Evolutionary conservation across 169 alveolate species (phyloP), one percentile per base, ranked within the genome.

Genomic region (Toxoplasma gondii): DNA sequence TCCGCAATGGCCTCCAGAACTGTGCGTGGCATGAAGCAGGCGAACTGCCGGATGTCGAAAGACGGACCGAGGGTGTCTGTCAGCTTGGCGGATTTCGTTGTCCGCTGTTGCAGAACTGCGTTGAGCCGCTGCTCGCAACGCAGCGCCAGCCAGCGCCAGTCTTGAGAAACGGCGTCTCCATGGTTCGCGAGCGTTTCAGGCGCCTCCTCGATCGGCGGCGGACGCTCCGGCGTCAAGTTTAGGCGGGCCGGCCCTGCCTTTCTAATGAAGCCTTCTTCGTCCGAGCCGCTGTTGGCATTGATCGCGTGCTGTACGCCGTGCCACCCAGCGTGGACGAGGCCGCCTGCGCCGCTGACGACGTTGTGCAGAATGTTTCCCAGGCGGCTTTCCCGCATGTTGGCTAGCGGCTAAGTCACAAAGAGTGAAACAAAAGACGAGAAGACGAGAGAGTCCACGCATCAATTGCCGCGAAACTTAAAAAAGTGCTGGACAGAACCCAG

Each of bases 1-100:
- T 96, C 98, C 22, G 96, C 98, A 67, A 96, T 96, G n/a, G 97
- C 98, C 81, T 96, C 98, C 91, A 96, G 94, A 38, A 96, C 97
- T 12, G 98, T 96, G 91, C 98, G 92, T 0, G 98, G 98, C 93
- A 96, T 97, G 95, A 96, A 96, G 92, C 98, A 96, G 80, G 97
- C 90, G 80, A 96, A 96, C 91, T 95, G 97, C 58, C 84, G 91
- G 80, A 96, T 95, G 91, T 95, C 97, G 94, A 95, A 91, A 22
- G 96, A 94, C 31, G 82, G 81, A 81, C 94, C 94, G 31, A 90
- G 88, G 0, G 94, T 94, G 74, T 95, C 88, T 92, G 96, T 88
- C 91, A 93, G 53, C 93, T 95, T 95, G 87, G 91, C 86, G 64
- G 81, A 69, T 81, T 81, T 93, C 31, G 94, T 84, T 58, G 96